Evolutionary conservation across 2,329 filamentous ascomycete species (phyloP).

Genomic region (Ceratocystis destructans): DNA sequence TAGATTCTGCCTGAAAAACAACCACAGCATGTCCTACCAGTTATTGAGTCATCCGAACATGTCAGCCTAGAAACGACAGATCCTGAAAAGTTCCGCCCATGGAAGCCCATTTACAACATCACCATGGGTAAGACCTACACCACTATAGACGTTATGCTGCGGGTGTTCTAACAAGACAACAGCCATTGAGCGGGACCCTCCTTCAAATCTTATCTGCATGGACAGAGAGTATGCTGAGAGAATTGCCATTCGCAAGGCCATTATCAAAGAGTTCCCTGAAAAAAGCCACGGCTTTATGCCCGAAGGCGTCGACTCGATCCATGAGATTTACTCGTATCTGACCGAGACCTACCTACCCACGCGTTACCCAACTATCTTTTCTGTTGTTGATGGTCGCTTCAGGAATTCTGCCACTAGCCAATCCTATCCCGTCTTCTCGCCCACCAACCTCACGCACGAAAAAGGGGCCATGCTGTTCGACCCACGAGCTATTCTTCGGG

Average conservation of each 20-base stretch:
- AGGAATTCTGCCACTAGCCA: constrained; percentile 30
- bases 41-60: constrained; percentile 22
- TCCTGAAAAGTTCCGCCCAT: constrained; percentile 33
- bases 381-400: constrained; percentile 21
- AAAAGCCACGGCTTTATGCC: constrained; percentile 33
- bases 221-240: constrained; percentile 37
- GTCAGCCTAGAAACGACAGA: constrained; percentile 31
- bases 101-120: constrained; percentile 40
- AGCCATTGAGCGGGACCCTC: constrained; percentile 32
- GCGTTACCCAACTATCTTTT: constrained; percentile 37
- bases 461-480: constrained; percentile 20
- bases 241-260: constrained; percentile 29
- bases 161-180: neutral
- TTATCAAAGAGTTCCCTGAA: constrained; percentile 29
- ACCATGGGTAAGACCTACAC: constrained; percentile 34
- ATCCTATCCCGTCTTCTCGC: constrained; percentile 24
- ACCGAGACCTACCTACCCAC: constrained; percentile 34
- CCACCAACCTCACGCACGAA: constrained; percentile 5
- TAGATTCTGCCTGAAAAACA: constrained; percentile 14
- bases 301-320: constrained; percentile 30
- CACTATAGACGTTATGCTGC: neutral
- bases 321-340: constrained; percentile 37
- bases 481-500: constrained; percentile 27
- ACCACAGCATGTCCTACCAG: neutral
- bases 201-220: constrained; percentile 39